Base-by-base conservation (phyloP, 202 grass and related monocot genomes). In the Setaria viridis region DNA sequence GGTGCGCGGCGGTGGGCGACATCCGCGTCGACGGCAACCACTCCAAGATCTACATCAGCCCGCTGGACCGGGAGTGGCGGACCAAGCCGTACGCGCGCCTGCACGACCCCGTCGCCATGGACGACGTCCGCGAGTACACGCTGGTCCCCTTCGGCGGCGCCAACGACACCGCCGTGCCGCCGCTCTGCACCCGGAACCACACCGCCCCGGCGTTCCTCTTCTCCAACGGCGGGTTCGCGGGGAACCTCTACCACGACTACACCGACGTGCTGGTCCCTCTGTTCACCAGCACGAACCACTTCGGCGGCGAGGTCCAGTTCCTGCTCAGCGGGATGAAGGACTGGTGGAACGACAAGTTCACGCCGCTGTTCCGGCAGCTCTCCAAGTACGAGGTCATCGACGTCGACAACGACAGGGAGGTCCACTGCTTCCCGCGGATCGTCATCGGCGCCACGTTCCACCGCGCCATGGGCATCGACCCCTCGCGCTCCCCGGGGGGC, bases 231-330 rank as follows among this genome's bases (percentile, higher is more conserved):
- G 95, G 95, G 0, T 98, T 92, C 91, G 90, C 95, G 0, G 95
- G 95, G 1, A 98, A 98, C 63, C 82, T 93, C 3, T 95, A 95
- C 87, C 95, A 98, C 59, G 95, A 95, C 84, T 93, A 95, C 87
- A 89, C 93, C 8, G 95, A 98, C 80, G 93, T 98, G 33, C 77
- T 98, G 0, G 87, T 98, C 1, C 95, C 95, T 6, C 79, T 98
- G 15, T 98, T 95, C 89, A 77, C 89, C 35, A 89, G 82, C 83
- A 87, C 91, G 0, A 55, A 90, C 74, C 95, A 91, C 20, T 89
- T 95, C 43, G 57, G 70, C 1, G 89, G 90, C 14, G 93, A 95
- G 80, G 95, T 98, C 29, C 76, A 77, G 41, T 80, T 98, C 67
- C 60, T 95, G 12, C 62, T 98, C 25, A 81, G 87, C 3, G 77